Conservation (phyloP, 1,284 basidiomycete species). For the Phenoliferia sp. region DNA sequence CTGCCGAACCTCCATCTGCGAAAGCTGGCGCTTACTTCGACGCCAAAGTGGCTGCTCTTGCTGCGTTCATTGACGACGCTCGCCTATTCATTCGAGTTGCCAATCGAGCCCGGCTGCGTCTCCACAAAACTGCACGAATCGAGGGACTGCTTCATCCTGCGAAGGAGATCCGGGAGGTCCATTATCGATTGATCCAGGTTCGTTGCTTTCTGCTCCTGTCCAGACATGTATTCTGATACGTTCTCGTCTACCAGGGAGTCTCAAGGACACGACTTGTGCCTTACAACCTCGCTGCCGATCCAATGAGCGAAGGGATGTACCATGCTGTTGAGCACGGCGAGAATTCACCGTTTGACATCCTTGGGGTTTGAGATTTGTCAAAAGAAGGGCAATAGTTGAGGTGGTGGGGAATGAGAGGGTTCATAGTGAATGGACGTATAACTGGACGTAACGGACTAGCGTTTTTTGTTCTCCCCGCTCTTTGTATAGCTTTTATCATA, state of each 20-base stretch:
- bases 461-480: no score
- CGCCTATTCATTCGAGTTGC: slow-evolving; percentile 33
- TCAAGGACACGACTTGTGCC: neutral
- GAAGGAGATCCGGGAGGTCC: slow-evolving; percentile 18
- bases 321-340: slow-evolving; percentile 11
- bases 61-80: slow-evolving; percentile 36
- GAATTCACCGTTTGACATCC: slow-evolving; percentile 24
- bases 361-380: slow-evolving; percentile 12
- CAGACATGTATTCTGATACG: neutral
- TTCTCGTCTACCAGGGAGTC: neutral
- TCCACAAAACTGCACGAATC: slow-evolving; percentile 11
- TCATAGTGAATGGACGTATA: no score
- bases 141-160: slow-evolving; percentile 21
- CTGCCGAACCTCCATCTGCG: slow-evolving; percentile 11
- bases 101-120: slow-evolving; percentile 28
- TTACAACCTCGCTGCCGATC: neutral
- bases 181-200: slow-evolving; percentile 20
- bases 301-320: slow-evolving; percentile 2
- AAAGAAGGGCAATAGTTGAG: no score
- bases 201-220: neutral
- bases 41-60: slow-evolving; percentile 34
- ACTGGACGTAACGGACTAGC: no score
- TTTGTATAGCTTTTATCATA: no score
- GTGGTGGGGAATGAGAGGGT: no score
- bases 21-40: slow-evolving; percentile 32